These are phyloP conservation scores for Torrubiellomyces zombiae DNA, from an alignment of 2,329 filamentous ascomycete species.

Conservation along the genomic window DNA sequence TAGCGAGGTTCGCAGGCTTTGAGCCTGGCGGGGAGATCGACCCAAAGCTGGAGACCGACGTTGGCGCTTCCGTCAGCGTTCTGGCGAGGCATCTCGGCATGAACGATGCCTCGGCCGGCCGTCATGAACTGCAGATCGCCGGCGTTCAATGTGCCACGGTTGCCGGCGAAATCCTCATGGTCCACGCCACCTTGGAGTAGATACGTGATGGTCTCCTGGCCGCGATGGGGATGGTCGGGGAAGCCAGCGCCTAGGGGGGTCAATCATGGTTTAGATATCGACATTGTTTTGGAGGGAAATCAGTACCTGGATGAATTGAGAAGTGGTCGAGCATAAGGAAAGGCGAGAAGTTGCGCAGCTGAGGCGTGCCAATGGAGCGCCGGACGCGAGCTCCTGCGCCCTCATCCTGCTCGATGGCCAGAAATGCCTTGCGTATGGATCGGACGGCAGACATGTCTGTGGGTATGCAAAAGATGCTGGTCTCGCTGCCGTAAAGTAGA, in stretches of 20 bases:
- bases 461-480: too few species aligned
- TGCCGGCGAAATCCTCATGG: conserved; percentile 82
- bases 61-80: conserved; percentile 62
- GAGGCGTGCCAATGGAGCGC: conserved; percentile 69
- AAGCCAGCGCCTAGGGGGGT: not conserved
- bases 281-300: conserved; percentile 70
- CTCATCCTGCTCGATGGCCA: conserved; percentile 73
- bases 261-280: not conserved
- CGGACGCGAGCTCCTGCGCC: conserved; percentile 77
- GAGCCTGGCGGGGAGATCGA: conserved; percentile 66
- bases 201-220: conserved; percentile 82
- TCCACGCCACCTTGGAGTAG: conserved; percentile 72
- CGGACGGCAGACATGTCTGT: conserved; percentile 51
- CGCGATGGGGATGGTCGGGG: conserved; percentile 38
- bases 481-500: too few species aligned
- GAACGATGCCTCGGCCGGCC: conserved; percentile 77
- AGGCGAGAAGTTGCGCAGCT: conserved; percentile 72
- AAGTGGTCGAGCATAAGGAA: conserved; percentile 98
- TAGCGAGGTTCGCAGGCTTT: conserved; percentile 88
- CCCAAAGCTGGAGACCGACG: conserved; percentile 87
- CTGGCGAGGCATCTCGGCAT: conserved; percentile 84
- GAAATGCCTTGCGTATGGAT: conserved; percentile 66
- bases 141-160: conserved; percentile 64
- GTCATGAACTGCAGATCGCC: conserved; percentile 99
- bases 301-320: conserved; percentile 58